A percentile compares a stretch with the other conserved stretches of the same genome.
Conservation (phyloP, 176 grass and related monocot genomes). For the Oryza meridionalis region DNA sequence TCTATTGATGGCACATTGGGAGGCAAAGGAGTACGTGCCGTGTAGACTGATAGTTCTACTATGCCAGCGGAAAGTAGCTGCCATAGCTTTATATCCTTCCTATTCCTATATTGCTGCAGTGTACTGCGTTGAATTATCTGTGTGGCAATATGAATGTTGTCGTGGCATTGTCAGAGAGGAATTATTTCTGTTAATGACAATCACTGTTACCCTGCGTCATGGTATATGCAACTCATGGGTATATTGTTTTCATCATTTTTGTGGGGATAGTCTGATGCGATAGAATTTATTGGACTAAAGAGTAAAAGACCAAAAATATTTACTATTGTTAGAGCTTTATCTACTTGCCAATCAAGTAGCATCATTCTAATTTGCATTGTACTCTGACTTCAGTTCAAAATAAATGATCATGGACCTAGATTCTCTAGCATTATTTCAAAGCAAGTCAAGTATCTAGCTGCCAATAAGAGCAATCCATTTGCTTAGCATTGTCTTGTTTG, state of each 20-base stretch:
- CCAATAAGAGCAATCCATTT: neutral
- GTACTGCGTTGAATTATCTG: no score
- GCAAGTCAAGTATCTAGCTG: neutral
- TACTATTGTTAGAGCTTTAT: neutral
- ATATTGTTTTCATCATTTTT: neutral
- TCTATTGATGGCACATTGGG: neutral
- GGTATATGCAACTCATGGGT: neutral
- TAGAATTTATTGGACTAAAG: neutral
- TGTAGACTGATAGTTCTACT: neutral
- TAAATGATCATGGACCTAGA: neutral
- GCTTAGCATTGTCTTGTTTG: neutral
- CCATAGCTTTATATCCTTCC: no score
- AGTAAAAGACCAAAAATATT: neutral
- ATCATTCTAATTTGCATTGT: neutral
- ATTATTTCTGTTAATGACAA: neutral
- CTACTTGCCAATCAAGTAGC: neutral
- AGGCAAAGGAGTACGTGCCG: neutral
- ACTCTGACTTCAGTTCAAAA: neutral
- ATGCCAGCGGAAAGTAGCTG: no score
- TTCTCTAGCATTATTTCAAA: neutral
- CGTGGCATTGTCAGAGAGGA: neutral
- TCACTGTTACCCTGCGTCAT: neutral
- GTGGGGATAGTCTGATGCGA: neutral
- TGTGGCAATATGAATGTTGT: no score
- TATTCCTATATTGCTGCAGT: neutral